phyloP scores from a whole-genome alignment of 2,329 filamentous ascomycete genomes.

The Fusarium papillatum region DNA sequence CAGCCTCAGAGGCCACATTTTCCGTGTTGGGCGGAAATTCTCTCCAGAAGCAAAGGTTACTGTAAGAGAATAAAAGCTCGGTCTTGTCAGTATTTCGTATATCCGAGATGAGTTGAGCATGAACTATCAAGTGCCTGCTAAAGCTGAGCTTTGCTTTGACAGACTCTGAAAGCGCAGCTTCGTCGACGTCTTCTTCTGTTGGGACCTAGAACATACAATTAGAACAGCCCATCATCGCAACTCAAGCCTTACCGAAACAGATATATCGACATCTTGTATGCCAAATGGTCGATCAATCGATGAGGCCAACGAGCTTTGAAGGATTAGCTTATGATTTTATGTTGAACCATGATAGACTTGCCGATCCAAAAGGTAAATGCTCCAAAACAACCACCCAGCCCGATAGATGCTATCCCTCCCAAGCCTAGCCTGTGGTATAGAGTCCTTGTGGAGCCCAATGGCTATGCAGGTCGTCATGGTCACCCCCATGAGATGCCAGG shows the following conservation, averaged over 20 bases:
- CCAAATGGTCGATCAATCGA: slow-evolving; percentile 14
- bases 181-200: neutral
- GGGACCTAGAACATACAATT: neutral
- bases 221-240: fast-evolving
- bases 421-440: neutral
- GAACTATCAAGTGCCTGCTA: slow-evolving; percentile 10
- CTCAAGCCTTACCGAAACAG: neutral
- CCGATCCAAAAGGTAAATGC: slow-evolving; percentile 21
- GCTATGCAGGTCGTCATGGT: slow-evolving; percentile 29
- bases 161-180: neutral
- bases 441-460: slow-evolving; percentile 4
- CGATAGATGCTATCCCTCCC: neutral
- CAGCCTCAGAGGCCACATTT: neutral
- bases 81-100: neutral
- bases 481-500: slow-evolving; percentile 14
- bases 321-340: neutral
- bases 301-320: neutral
- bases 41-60: slow-evolving; percentile 25
- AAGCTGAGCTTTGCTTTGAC: neutral
- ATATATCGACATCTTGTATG: slow-evolving; percentile 8
- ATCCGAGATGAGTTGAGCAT: slow-evolving; percentile 17
- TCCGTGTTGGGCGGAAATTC: slow-evolving; percentile 7
- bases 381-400: slow-evolving; percentile 24
- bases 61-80: slow-evolving; percentile 2
- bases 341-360: neutral